Evolutionary conservation across 352 stramenopile genomes (phyloP).

Genomic region (Elongisporangium senticosum): DNA sequence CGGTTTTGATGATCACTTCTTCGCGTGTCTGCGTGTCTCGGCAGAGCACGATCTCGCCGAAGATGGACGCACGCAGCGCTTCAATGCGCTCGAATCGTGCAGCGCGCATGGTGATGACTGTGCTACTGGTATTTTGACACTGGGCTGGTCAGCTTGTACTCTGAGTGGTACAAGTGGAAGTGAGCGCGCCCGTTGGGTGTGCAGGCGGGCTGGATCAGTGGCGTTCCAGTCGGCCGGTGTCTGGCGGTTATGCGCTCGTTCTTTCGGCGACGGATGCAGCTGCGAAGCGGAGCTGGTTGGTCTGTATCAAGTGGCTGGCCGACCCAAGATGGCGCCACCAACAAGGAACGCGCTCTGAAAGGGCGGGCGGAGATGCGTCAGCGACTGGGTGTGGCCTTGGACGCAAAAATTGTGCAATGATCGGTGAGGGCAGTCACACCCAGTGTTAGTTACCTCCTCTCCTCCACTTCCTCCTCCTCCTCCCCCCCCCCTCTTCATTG

Average conservation of each 20-base stretch:
- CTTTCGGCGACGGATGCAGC: background rate
- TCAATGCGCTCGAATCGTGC: slow-evolving; percentile 39
- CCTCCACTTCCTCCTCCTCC: too few relatives aligned
- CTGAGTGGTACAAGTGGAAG: background rate
- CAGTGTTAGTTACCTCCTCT: background rate
- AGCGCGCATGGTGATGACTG: slow-evolving; percentile 10
- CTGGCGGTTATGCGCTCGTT: background rate
- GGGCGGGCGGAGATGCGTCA: background rate
- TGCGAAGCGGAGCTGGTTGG: background rate
- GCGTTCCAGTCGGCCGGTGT: background rate
- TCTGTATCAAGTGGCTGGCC: background rate
- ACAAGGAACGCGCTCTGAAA: background rate
- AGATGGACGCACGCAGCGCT: slow-evolving; percentile 51
- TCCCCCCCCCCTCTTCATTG: background rate
- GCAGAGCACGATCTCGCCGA: slow-evolving; percentile 66
- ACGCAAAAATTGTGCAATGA: background rate
- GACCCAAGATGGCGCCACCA: background rate
- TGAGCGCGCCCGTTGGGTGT: background rate
- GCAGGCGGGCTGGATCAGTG: background rate
- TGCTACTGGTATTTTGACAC: background rate
- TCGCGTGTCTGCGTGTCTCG: slow-evolving; percentile 45
- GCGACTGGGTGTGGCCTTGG: background rate
- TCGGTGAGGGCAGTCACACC: background rate
- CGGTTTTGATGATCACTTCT: slow-evolving; percentile 65
- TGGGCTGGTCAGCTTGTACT: background rate